Base-by-base conservation (phyloP, 2,329 filamentous ascomycete species). In the Colletotrichum limetticola region DNA sequence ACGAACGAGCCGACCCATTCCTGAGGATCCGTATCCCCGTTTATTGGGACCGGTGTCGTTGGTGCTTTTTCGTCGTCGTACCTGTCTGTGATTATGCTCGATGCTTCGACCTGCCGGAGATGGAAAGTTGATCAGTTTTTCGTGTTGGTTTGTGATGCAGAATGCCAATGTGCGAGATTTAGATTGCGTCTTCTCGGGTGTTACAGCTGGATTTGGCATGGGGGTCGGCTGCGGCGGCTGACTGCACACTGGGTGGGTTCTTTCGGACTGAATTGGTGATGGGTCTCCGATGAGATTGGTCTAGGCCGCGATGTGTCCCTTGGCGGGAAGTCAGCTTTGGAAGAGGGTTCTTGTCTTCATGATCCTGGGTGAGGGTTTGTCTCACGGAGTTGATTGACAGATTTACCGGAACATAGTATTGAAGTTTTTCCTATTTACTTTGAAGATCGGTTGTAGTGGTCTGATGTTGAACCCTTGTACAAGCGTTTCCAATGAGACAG, bases 41-140 rank as follows among this genome's bases (percentile, higher is more conserved):
- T 12, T n/a, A 14, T 28, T 61, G 58, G 35, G 58, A n/a, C 22
- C 8, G 8, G 56, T 12, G 14, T 6, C 30, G 9, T 32, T 32
- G 19, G 26, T 26, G 28, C 28, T 12, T 42, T 7, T 16, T 42
- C 37, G 16, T 42, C 37, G 37, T 3, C 32, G 32, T 12, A 12
- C 32, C 32, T 35, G 32, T 32, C 30, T 32, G 12, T 37, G 35
- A 5, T 16, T 37, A n/a, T 49, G 22, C 42, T 49, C 42, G 8
- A 49, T 49, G 28, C 26, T 63, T 35, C n/a, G 61, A 63, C 61
- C 61, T 63, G n/a, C 61, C 46, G 11, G 28, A 63, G n/a, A 53
- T 37, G 46, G 61, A 1, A 24, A 63, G 16, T 63, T 42, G 37
- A 42, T 42, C 5, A 19, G 16, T 19, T 42, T 42, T 42, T 53